Conservation (phyloP, 441 rosid genomes). For the Cnidoscolus chayamansa region DNA sequence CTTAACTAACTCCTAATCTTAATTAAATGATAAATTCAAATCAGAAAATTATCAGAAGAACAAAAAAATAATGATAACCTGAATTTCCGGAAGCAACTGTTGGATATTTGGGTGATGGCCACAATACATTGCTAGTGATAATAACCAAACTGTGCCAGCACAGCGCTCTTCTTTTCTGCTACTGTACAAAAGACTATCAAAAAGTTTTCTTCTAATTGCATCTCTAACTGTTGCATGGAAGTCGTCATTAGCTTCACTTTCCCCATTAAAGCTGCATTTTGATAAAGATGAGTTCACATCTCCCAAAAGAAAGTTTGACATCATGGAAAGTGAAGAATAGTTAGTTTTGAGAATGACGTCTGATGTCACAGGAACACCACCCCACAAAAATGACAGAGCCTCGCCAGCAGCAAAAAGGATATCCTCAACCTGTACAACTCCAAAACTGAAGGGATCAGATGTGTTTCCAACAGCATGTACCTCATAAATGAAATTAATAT, state of each 20-base stretch:
- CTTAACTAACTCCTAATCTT: neutral
- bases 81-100: constrained; percentile 89
- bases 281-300: constrained; percentile 57
- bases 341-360: constrained; percentile 88
- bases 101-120: constrained; percentile 86
- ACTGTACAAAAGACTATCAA: constrained; percentile 81
- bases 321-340: constrained; percentile 80
- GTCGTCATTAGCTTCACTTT: constrained; percentile 48
- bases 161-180: constrained; percentile 96
- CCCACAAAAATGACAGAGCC: constrained; percentile 94
- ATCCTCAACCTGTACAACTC: constrained; percentile 81
- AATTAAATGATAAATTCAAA: neutral
- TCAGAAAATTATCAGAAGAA: neutral
- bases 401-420: constrained; percentile 96
- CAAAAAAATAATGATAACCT: constrained; percentile 42
- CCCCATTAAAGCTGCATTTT: constrained; percentile 37
- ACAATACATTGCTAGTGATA: constrained; percentile 89
- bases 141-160: constrained; percentile 96
- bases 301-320: constrained; percentile 84
- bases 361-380: constrained; percentile 85
- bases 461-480: constrained; percentile 15
- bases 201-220: constrained; percentile 67
- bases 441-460: constrained; percentile 22
- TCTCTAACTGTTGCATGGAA: constrained; percentile 56
- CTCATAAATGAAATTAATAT: constrained; percentile 16